phyloP scores from a whole-genome alignment of 352 stramenopile species.

The Peronosclerospora sorghi region DNA sequence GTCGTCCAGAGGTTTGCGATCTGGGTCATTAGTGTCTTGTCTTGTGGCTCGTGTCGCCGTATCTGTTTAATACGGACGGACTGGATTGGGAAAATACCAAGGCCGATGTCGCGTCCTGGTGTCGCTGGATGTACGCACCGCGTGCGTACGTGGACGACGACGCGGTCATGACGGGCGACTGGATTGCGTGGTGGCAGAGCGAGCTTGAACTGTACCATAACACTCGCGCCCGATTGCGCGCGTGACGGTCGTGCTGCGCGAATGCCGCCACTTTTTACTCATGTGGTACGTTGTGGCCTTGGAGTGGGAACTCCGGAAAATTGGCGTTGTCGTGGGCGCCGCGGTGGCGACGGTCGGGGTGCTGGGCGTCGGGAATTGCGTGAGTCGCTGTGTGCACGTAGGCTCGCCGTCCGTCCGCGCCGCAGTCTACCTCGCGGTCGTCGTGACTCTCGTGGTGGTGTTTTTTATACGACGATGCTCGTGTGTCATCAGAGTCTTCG shows the following conservation, averaged over 20 bases:
- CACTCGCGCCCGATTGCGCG: constrained; percentile 53
- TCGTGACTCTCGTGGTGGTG: constrained; percentile 25
- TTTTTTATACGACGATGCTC: constrained; percentile 39
- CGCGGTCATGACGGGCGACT: constrained; percentile 47
- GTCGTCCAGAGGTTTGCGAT: constrained; percentile 75
- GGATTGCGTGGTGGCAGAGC: too few relatives aligned
- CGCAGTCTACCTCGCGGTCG: constrained; percentile 35
- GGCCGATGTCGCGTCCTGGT: constrained; percentile 57
- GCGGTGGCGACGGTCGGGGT: constrained; percentile 43
- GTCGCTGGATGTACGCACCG: constrained; percentile 72
- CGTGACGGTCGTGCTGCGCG: constrained; percentile 62
- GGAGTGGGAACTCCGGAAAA: constrained; percentile 36
- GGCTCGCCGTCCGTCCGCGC: constrained; percentile 35
- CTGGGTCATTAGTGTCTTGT: constrained; percentile 66
- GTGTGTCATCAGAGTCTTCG: constrained; percentile 22
- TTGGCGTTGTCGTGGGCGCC: constrained; percentile 48
- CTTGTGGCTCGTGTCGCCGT: constrained; percentile 64
- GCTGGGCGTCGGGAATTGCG: constrained; percentile 35
- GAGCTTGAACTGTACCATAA: constrained; percentile 67
- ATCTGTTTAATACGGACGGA: constrained; percentile 82
- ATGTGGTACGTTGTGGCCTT: constrained; percentile 81
- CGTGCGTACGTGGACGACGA: constrained; percentile 58
- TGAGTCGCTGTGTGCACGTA: constrained; percentile 28
- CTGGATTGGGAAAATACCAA: constrained; percentile 81
- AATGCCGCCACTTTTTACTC: constrained; percentile 70